Evolutionary conservation across 1,139 yeast genomes (phyloP), one percentile per base, ranked within the genome.

Genomic region (Hansenula sp.): DNA sequence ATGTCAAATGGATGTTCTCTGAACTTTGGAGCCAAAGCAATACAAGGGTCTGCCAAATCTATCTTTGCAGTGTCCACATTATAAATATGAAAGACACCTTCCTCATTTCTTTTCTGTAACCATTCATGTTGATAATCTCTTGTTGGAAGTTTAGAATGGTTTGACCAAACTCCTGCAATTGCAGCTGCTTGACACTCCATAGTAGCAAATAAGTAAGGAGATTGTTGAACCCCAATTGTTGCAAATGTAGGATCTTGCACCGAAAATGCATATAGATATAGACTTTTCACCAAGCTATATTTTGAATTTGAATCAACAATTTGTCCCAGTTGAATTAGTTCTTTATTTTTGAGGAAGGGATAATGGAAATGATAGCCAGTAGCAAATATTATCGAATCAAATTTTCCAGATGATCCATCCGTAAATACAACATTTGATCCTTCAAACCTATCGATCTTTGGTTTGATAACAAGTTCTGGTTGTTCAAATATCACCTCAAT

Each of bases 361-460:
- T 58, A 67, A 33, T 70, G 65, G 45, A 62, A 65, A 41, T 60
- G 64, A 52, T 68, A 70, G 0, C 75, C 75, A 1, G 75, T 70
- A 8, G 67, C 70, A 50, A 67, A 69, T 5, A 69, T 55, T 6
- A 70, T 52, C 42, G 52, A 52, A 47, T 69, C 71, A 39, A 70
- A 21, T 51, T 36, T 25, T 5, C 11, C 32, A 17, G 9, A 16
- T 2, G 25, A 8, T 4, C 34, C 40, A 31, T 34, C 43, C 12
- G 6, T 17, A 17, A 33, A 63, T 1, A 44, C 46, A 41, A 58
- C n/a, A n/a, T n/a, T 63, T 2, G 44, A 43, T 2, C 64, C 44
- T 31, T 54, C 21, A 52, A 28, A 21, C 13, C 41, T 43, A 41
- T 47, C 33, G 17, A 73, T 59, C 9, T 60, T 54, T 0, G 70